Evolutionary conservation across 2,329 filamentous ascomycete species (phyloP).

Genomic region (Apiospora arundinis): DNA sequence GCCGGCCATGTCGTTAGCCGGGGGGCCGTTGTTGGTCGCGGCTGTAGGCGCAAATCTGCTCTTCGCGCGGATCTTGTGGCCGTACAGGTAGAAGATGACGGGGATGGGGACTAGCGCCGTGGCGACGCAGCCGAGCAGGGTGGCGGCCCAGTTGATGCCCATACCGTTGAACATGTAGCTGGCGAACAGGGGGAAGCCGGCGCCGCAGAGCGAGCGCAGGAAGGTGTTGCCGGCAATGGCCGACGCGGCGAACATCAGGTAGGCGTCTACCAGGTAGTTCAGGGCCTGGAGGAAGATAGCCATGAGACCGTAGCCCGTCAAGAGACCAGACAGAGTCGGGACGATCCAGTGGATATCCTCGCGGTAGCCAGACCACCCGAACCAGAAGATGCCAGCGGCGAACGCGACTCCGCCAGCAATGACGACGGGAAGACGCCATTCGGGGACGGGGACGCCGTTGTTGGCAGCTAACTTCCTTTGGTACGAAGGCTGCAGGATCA

Average conservation of each 20-base stretch:
- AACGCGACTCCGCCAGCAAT: constrained; percentile 66
- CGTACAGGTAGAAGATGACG: constrained; percentile 67
- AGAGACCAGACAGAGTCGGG: constrained; percentile 65
- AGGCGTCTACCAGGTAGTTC: constrained; percentile 82
- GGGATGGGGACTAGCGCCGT: constrained; percentile 65
- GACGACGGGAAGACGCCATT: constrained; percentile 70
- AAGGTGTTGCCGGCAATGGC: constrained; percentile 85
- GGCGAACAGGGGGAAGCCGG: constrained; percentile 81
- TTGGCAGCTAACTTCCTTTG: constrained; percentile 72
- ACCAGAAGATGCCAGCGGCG: constrained; percentile 75
- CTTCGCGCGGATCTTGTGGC: constrained; percentile 59
- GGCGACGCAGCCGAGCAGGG: constrained; percentile 67
- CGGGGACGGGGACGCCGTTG: constrained; percentile 67
- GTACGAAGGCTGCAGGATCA: constrained; percentile 70
- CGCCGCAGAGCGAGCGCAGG: constrained; percentile 77
- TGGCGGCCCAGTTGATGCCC: constrained; percentile 67
- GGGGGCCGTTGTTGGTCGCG: constrained; percentile 27
- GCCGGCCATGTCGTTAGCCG: constrained; percentile 30
- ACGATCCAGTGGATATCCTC: constrained; percentile 67
- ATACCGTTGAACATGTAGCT: constrained; percentile 71
- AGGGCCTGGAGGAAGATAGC: constrained; percentile 82
- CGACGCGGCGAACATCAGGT: constrained; percentile 76
- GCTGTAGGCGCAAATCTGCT: constrained; percentile 62
- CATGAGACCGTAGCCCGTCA: constrained; percentile 78
- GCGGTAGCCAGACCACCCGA: constrained; percentile 73